Percentiles rank a stretch among this genome's conserved stretches.
phyloP scores from a whole-genome alignment of 495 filamentous ascomycete genomes.

The Hyaloscypha hepaticicola region DNA sequence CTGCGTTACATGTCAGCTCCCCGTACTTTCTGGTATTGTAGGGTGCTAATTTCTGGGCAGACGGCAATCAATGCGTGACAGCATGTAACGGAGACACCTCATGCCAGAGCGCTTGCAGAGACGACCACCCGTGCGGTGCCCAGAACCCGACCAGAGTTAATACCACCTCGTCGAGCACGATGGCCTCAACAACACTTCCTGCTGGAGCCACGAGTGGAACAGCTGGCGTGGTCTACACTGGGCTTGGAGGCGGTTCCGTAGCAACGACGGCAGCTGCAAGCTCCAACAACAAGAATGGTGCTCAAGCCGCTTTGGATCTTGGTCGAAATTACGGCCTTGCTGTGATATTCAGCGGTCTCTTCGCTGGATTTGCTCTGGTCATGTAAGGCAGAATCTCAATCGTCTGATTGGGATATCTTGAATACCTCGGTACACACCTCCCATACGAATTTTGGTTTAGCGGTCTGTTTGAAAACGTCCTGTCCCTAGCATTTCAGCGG shows the following conservation, averaged over 20 bases:
- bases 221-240: constrained; percentile 44
- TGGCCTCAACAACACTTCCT: constrained; percentile 39
- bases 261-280: constrained; percentile 34
- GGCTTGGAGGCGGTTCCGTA: constrained; percentile 47
- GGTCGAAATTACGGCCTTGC: constrained; percentile 58
- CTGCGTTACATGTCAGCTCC: constrained; percentile 72
- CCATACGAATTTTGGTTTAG: not conserved
- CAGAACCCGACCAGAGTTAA: constrained; percentile 65
- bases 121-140: constrained; percentile 78
- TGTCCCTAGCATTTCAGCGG: constrained; percentile 6
- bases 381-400: constrained; percentile 39
- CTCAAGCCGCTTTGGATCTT: constrained; percentile 46
- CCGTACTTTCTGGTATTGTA: no score
- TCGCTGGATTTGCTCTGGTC: constrained; percentile 62
- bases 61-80: constrained; percentile 67
- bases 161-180: constrained; percentile 48
- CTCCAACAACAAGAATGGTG: constrained; percentile 35
- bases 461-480: constrained; percentile 1
- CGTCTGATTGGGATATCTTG: not conserved
- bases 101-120: constrained; percentile 65
- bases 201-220: constrained; percentile 36
- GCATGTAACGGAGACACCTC: constrained; percentile 56
- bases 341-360: constrained; percentile 55
- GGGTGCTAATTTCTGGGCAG: no score
- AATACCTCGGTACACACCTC: not conserved